Evolutionary conservation across 371 early-diverging fungal genomes (phyloP).

Genomic region (Gilbertella persicaria): DNA sequence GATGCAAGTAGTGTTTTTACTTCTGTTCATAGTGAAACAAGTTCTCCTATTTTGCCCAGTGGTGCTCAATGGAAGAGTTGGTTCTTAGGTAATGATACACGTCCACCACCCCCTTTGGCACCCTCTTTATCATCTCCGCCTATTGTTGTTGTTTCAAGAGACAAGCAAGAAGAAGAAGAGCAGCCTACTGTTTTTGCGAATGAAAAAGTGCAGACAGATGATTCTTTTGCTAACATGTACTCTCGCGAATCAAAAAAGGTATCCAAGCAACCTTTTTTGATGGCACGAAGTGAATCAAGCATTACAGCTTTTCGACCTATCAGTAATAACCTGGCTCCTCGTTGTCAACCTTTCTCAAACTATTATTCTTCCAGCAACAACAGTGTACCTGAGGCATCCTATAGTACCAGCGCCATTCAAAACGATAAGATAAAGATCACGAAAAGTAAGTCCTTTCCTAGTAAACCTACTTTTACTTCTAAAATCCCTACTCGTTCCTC

Average conservation of each 20-base stretch:
- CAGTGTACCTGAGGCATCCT: background rate
- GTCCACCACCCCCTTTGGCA: background rate
- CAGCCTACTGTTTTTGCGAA: conserved; percentile 8
- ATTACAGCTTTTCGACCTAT: conserved; percentile 34
- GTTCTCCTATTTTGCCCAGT: background rate
- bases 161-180: background rate
- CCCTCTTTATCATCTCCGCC: background rate
- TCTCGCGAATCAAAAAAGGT: background rate
- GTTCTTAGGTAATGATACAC: conserved; percentile 10
- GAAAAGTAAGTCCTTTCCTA: background rate
- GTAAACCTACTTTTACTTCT: background rate
- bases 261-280: conserved; percentile 4
- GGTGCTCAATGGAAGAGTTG: conserved; percentile 23
- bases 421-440: background rate
- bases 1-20: background rate
- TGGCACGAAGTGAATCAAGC: conserved; percentile 29
- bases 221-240: background rate
- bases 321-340: conserved; percentile 32
- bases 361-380: background rate
- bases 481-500: background rate
- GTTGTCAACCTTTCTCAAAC: conserved; percentile 15
- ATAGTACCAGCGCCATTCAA: background rate
- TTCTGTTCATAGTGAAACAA: background rate
- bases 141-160: background rate
- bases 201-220: conserved; percentile 23